Base-by-base conservation (phyloP, 2,329 filamentous ascomycete species). In the Clathrospora elynae region DNA sequence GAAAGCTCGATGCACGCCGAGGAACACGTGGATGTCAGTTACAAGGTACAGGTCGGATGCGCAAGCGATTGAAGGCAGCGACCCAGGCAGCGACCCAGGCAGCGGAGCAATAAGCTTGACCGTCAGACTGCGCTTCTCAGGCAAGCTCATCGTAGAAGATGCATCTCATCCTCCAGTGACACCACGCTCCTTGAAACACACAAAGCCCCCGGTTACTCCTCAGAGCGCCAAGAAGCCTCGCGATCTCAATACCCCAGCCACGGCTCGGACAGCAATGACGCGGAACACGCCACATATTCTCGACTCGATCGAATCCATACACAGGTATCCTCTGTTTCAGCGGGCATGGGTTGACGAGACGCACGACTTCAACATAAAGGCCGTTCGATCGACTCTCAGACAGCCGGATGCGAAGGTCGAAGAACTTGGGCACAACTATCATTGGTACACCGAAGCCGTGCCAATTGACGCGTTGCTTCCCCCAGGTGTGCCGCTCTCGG, bases 401-500 rank as follows among this genome's bases (percentile, higher is more conserved):
- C 4, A 19, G 2, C 9, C 28, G 2, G 18, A 13, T 1, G 25
- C 4, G 5, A 14, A 8, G 4, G 22, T 12, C 1, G 31, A 35
- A 20, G 32, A 45, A 0, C 30, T 53, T 0, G 35, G 46, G 5
- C 3, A 7, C 2, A 40, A 42, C 7, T 57, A 51, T 9, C 24
- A 28, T 4, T 64, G 61, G 61, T 64, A 61, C 22, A 39, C 32
- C 2, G 43, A 54, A 2, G 60, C 58, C 0, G 37, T 55, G 2
- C 46, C 57, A 2, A 17, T 52, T 3, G 52, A 61, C 18, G 54
- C 61, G 5, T 26, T 65, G 3, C 49, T 65, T 2, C 63, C 63
- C 14, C 61, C 62, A 0, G 61, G 61, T 1, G 34, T 64, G 4
- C 54, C 53, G 3, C 14, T 67, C 1, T 55, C 63, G 1, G 53